phyloP scores from a whole-genome alignment of 306 rosid species.

The Lathyrus oleraceus region DNA sequence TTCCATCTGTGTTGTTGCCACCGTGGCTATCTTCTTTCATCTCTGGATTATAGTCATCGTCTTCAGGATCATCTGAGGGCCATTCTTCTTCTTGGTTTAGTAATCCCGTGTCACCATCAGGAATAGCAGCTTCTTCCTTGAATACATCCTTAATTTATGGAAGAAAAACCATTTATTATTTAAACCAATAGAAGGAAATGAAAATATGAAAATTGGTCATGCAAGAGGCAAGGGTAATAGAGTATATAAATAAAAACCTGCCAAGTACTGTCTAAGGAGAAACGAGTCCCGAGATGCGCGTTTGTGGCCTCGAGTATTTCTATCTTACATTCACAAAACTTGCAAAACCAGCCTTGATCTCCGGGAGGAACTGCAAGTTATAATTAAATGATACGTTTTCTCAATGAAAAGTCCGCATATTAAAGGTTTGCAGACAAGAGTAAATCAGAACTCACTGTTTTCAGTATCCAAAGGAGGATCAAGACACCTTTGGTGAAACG shows the following conservation, averaged over 20 bases:
- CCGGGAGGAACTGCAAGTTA: conserved; percentile 78
- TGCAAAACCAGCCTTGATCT: conserved; percentile 96
- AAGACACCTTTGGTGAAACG: conserved; percentile 91
- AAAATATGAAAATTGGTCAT: background rate
- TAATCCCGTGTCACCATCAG: conserved; percentile 50
- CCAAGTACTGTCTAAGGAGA: conserved; percentile 73
- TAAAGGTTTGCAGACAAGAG: conserved; percentile 30
- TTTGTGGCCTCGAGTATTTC: conserved; percentile 79
- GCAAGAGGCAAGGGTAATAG: conserved; percentile 2
- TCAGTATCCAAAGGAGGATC: conserved; percentile 90
- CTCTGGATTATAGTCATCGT: conserved; percentile 76
- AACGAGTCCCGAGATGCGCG: conserved; percentile 84
- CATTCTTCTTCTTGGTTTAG: conserved; percentile 69
- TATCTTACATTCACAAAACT: conserved; percentile 86
- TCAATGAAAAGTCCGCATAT: conserved; percentile 23
- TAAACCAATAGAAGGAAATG: background rate
- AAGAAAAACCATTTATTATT: conserved; percentile 1
- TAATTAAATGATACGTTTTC: conserved; percentile 34
- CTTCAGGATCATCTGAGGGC: conserved; percentile 92
- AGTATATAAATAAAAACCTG: conserved; percentile 54
- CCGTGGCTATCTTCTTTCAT: conserved; percentile 53
- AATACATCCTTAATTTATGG: conserved; percentile 66
- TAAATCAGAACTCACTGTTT: conserved; percentile 59
- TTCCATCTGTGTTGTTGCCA: conserved; percentile 46
- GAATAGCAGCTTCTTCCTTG: conserved; percentile 83